Evolutionary conservation across 2,329 filamentous ascomycete genomes (phyloP).

Genomic region (Erysiphe pulchra): DNA sequence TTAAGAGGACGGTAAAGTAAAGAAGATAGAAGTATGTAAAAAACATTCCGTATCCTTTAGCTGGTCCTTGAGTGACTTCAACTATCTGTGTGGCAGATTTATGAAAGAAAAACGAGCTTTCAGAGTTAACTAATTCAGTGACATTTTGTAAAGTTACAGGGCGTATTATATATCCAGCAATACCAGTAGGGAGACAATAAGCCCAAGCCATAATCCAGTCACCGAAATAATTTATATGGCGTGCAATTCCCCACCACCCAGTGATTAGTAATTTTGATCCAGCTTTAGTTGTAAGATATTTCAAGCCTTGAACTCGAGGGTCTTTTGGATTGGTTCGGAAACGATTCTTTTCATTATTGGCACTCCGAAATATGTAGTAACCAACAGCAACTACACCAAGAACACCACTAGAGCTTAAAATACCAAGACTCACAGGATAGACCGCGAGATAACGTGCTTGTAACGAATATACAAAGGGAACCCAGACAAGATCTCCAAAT

Average conservation of each 20-base stretch:
- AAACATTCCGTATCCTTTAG: slow-evolving; percentile 60
- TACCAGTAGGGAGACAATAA: slow-evolving; percentile 63
- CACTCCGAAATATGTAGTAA: slow-evolving; percentile 82
- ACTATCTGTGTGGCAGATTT: slow-evolving; percentile 27
- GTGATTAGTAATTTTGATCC: slow-evolving; percentile 61
- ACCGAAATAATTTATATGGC: slow-evolving; percentile 89
- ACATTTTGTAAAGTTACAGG: slow-evolving; percentile 19
- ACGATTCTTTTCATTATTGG: slow-evolving; percentile 83
- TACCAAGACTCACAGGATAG: slow-evolving; percentile 58
- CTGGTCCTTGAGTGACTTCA: slow-evolving; percentile 43
- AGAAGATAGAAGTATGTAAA: slow-evolving; percentile 88
- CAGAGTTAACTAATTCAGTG: slow-evolving; percentile 23
- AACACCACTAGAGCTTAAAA: slow-evolving; percentile 35
- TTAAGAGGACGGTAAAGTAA: slow-evolving; percentile 67
- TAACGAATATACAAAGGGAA: slow-evolving; percentile 69
- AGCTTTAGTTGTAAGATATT: slow-evolving; percentile 61
- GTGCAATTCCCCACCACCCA: slow-evolving; percentile 80
- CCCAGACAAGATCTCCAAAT: slow-evolving; percentile 81
- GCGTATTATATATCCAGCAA: slow-evolving; percentile 55
- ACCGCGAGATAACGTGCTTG: slow-evolving; percentile 67
- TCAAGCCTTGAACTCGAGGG: slow-evolving; percentile 51
- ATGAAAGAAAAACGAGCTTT: slow-evolving; percentile 24
- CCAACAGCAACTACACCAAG: slow-evolving; percentile 41
- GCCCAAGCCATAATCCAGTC: slow-evolving; percentile 91
- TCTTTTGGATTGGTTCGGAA: slow-evolving; percentile 77